Base-by-base conservation (phyloP, 805 yeast genomes). In the Candida morakotiae region DNA sequence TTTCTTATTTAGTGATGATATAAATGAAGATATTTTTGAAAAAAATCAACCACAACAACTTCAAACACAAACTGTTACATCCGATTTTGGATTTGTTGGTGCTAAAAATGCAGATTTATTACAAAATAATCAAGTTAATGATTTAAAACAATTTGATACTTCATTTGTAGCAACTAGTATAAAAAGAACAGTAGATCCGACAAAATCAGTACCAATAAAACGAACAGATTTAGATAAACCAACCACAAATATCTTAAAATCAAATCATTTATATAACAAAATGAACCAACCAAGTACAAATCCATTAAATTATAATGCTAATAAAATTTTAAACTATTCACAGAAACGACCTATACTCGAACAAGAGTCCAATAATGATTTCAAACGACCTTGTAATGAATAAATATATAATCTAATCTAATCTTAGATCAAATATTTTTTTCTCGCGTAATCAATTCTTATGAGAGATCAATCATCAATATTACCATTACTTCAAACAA, bases 91-190 rank as follows among this genome's bases (percentile, higher is more conserved):
- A 2, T 82, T 82, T 60, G 81, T 80, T 27, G 73, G 80, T 37
- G 87, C 88, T 1, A 75, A 75, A 45, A 75, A 73, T 8, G 88
- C 88, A 0, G 75, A 74, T 24, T 61, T 71, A 8, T 56, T 82
- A 7, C 81, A 73, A 43, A 63, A 65, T 18, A 43, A 52, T 7
- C 59, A 63, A 4, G 56, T 58, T 3, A 27, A 29, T 26, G 78
- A 70, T 46, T 71, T 81, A 33, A 78, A 84, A 0, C 75, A 71
- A 35, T 76, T 70, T 44, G 75, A 78, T 42, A 56, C 68, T 26
- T 51, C 75, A 73, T 56, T 56, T 37, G 77, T 74, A 29, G 76
- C 76, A 5, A 73, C 71, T 10, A 72, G 68, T 44, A 73, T 78
- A 38, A 51, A 64, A 30, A 55, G 69, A 14, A 79, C 83, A 0